Evolutionary conservation across 2,329 filamentous ascomycete species (phyloP).

Genomic region (Apiospora rasikravindrae): DNA sequence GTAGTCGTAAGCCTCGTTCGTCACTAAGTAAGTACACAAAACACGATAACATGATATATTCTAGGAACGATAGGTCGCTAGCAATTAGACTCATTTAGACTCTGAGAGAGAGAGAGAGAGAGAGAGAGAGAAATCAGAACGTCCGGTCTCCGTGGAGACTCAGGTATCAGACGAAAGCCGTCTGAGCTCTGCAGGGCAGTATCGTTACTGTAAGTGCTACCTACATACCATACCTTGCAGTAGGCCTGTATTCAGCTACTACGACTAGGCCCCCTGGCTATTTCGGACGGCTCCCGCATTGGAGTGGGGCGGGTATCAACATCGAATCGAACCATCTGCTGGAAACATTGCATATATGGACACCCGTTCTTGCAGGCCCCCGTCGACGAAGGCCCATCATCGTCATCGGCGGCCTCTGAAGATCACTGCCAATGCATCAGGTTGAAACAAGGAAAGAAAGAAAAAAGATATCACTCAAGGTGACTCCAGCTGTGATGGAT

Average conservation of each 20-base stretch:
- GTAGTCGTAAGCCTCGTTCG: not conserved
- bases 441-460: not conserved
- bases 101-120: not conserved
- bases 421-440: not conserved
- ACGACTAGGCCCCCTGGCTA: not conserved
- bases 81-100: not conserved
- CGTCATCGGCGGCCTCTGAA: constrained; percentile 10
- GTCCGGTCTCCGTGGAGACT: not conserved
- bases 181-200: not conserved
- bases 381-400: not conserved
- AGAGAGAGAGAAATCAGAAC: not conserved
- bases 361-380: not conserved
- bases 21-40: not conserved
- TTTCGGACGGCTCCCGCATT: constrained; percentile 2
- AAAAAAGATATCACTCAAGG: not conserved
- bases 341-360: not conserved
- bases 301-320: not conserved
- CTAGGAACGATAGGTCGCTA: not conserved
- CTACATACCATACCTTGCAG: no score
- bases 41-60: not conserved
- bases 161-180: not conserved
- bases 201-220: no score
- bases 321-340: constrained; percentile 5
- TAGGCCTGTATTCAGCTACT: no score
- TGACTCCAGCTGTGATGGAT: not conserved